Evolutionary conservation across 2,329 filamentous ascomycete species (phyloP).

Genomic region (Fusarium pseudocircinatum): DNA sequence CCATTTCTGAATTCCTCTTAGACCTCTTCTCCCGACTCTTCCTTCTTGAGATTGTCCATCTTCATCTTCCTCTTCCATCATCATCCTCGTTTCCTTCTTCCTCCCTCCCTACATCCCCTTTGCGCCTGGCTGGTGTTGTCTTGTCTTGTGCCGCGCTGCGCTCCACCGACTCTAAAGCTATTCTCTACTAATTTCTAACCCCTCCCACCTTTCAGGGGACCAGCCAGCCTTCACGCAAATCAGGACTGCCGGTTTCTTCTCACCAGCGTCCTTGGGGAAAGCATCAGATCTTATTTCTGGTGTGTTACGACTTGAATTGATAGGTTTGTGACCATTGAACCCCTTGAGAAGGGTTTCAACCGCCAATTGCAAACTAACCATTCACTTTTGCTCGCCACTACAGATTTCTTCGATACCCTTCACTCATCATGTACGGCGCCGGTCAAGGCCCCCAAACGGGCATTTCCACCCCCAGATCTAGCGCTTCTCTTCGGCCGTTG

Average conservation of each 20-base stretch:
- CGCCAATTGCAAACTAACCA: slow-evolving; percentile 27
- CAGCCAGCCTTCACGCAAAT: slow-evolving; percentile 43
- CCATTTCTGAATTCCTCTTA: slow-evolving; percentile 39
- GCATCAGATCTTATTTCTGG: slow-evolving; percentile 37
- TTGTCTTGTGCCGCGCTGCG: slow-evolving; percentile 38
- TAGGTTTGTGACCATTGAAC: slow-evolving; percentile 44
- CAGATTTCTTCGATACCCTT: slow-evolving; percentile 55
- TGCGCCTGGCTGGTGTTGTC: slow-evolving; percentile 45
- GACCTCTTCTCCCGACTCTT: slow-evolving; percentile 39
- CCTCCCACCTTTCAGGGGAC: slow-evolving; percentile 41
- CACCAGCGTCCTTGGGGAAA: slow-evolving; percentile 43
- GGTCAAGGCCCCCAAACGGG: slow-evolving; percentile 89
- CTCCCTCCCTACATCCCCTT: slow-evolving; percentile 25
- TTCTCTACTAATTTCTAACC: slow-evolving; percentile 43
- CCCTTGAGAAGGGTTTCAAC: neutral
- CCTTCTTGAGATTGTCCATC: slow-evolving; percentile 43
- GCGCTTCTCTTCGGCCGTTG: slow-evolving; percentile 89
- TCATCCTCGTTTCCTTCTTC: slow-evolving; percentile 30
- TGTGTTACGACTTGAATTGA: slow-evolving; percentile 45
- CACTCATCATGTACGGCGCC: slow-evolving; percentile 82
- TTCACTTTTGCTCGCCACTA: slow-evolving; percentile 7
- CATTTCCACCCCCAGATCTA: slow-evolving; percentile 94
- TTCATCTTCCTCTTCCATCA: slow-evolving; percentile 38
- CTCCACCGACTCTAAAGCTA: slow-evolving; percentile 42
- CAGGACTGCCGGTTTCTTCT: slow-evolving; percentile 40